These are phyloP conservation scores for Hypocreales sp. DNA, from an alignment of 2,329 filamentous ascomycete species.

Conservation along the genomic window DNA sequence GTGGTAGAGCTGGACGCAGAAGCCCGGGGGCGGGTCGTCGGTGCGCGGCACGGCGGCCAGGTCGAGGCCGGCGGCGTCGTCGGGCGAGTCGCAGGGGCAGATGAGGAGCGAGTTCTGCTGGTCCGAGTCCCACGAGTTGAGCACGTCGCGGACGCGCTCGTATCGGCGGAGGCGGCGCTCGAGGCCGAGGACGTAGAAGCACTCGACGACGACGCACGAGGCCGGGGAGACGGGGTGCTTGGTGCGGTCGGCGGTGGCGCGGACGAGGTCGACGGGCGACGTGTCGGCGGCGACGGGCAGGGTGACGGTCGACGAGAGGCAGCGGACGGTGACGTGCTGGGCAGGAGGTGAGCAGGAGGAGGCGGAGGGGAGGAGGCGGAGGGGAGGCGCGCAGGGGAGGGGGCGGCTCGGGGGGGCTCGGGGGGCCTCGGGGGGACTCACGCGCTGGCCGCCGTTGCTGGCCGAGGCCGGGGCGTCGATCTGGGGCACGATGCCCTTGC, in stretches of 20 bases:
- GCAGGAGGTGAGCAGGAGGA: slow-evolving; percentile 2
- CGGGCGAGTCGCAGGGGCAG: slow-evolving; percentile 37
- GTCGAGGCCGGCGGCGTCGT: slow-evolving; percentile 47
- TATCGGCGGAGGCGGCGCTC: slow-evolving; percentile 74
- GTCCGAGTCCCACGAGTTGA: slow-evolving; percentile 88
- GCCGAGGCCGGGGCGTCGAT: slow-evolving; percentile 69
- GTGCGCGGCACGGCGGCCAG: slow-evolving; percentile 43
- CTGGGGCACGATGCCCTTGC: slow-evolving; percentile 29
- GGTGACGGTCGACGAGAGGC: slow-evolving; percentile 49
- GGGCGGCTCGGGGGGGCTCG: too few species aligned
- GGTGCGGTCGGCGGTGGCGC: slow-evolving; percentile 47
- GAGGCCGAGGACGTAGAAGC: slow-evolving; percentile 59
- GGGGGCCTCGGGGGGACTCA: too few species aligned
- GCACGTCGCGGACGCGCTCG: slow-evolving; percentile 70
- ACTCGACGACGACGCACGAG: slow-evolving; percentile 61
- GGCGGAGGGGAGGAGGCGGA: background rate
- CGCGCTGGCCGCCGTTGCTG: slow-evolving; percentile 64
- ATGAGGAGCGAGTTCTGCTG: slow-evolving; percentile 61
- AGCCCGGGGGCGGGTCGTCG: slow-evolving; percentile 45
- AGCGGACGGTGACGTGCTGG: slow-evolving; percentile 57
- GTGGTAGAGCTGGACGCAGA: slow-evolving; percentile 60
- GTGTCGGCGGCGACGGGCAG: slow-evolving; percentile 64
- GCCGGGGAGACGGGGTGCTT: slow-evolving; percentile 47
- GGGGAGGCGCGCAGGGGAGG: too few species aligned
- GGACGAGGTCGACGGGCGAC: slow-evolving; percentile 57